A percentile compares a stretch with the other conserved stretches of the same genome.
These are phyloP conservation scores for Penicillium simplicissimum DNA, from an alignment of 495 filamentous ascomycete genomes.

Conservation along the genomic window DNA sequence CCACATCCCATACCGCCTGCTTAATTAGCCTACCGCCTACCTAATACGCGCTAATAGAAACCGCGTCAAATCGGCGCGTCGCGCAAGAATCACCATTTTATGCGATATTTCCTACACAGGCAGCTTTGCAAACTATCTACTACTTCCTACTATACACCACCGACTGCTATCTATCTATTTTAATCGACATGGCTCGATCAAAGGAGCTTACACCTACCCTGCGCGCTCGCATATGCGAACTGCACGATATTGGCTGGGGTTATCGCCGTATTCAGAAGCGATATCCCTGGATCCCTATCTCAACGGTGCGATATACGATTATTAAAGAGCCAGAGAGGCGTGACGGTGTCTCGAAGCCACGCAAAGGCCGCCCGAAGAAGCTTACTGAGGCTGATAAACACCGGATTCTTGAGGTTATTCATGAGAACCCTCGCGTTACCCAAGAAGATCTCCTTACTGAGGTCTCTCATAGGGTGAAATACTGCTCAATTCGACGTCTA, in stretches of 20 bases:
- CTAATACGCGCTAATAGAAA: too few species aligned
- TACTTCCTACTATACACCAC: too few species aligned
- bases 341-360: slow-evolving; percentile 15
- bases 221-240: slow-evolving; percentile 20
- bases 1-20: too few species aligned
- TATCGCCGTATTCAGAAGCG: slow-evolving; percentile 21
- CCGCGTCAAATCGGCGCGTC: too few species aligned
- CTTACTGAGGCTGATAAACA: slow-evolving; percentile 3
- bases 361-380: slow-evolving; percentile 11
- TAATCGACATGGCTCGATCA: not conserved
- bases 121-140: too few species aligned
- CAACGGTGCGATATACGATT: slow-evolving; percentile 8
- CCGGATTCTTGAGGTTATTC: slow-evolving; percentile 7
- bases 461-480: slow-evolving; percentile 10
- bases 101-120: too few species aligned
- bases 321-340: slow-evolving; percentile 16
- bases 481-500: slow-evolving; percentile 2
- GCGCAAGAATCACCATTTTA: too few species aligned
- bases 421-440: slow-evolving; percentile 7
- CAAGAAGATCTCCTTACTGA: slow-evolving; percentile 9
- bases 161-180: too few species aligned
- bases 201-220: slow-evolving; percentile 20
- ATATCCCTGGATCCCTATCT: slow-evolving; percentile 15
- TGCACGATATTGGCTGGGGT: slow-evolving; percentile 17
- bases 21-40: too few species aligned